Percentiles rank a stretch among this genome's conserved stretches.
Conservation (phyloP, 257 asterid genomes). For the Avicennia marina region DNA sequence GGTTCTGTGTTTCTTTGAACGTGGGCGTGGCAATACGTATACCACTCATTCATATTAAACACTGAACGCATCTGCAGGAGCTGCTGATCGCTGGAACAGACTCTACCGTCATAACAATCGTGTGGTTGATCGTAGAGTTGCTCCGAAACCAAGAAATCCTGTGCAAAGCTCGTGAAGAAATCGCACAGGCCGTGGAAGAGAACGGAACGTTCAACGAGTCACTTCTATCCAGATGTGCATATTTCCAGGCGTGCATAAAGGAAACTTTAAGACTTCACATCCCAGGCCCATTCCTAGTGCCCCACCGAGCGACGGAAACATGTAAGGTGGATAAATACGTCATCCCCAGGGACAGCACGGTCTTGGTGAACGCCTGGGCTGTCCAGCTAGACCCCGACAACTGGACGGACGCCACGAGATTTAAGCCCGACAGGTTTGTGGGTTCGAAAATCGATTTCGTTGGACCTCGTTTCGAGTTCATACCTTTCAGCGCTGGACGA, state of each 20-base stretch:
- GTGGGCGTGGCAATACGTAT: too few relatives aligned
- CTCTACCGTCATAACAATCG: slow-evolving; percentile 9
- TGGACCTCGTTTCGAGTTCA: slow-evolving; percentile 11
- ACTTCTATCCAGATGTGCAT: neutral
- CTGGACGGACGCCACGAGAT: slow-evolving; percentile 9
- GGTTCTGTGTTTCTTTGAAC: too few relatives aligned
- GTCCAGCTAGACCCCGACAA: slow-evolving; percentile 13
- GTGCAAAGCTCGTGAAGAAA: slow-evolving; percentile 11
- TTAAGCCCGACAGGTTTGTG: slow-evolving; percentile 21
- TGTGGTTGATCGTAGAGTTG: slow-evolving; percentile 21
- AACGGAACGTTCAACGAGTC: neutral
- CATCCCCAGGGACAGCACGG: slow-evolving; percentile 19
- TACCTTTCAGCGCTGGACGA: slow-evolving; percentile 22
- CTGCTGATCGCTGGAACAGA: too few relatives aligned
- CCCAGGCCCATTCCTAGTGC: slow-evolving; percentile 18
- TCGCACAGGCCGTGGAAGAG: neutral
- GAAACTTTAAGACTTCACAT: slow-evolving; percentile 18
- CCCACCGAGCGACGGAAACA: slow-evolving; percentile 11
- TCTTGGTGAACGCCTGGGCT: slow-evolving; percentile 21
- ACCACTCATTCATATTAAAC: too few relatives aligned
- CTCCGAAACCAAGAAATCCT: slow-evolving; percentile 14
- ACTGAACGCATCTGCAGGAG: too few relatives aligned
- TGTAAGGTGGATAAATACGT: slow-evolving; percentile 14
- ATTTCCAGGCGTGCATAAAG: slow-evolving; percentile 21
- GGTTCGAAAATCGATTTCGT: slow-evolving; percentile 2